Conservation (phyloP, 2,329 filamentous ascomycete genomes). For the Rhynchosporium agropyri region DNA sequence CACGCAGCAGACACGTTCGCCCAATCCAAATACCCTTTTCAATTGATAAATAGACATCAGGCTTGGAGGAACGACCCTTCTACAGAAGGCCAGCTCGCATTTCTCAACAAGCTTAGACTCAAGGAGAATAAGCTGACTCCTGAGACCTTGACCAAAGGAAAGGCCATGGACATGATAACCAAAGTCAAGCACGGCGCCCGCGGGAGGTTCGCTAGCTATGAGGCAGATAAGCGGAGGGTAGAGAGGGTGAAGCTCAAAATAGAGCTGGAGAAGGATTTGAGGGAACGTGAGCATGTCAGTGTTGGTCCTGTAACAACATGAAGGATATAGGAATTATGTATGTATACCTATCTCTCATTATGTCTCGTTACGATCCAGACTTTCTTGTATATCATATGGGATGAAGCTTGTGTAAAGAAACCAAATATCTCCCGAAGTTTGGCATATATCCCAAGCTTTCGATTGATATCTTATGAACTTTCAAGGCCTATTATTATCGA, state of each 20-base stretch:
- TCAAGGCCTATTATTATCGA: no score
- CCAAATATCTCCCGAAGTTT: not conserved
- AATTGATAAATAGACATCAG: conserved; percentile 67
- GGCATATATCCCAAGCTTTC: not conserved
- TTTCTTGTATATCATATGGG: conserved; percentile 6
- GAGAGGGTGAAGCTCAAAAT: conserved; percentile 45
- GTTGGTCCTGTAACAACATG: conserved; percentile 54
- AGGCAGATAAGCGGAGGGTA: conserved; percentile 55
- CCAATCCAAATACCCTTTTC: conserved; percentile 62
- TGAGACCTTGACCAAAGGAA: conserved; percentile 72
- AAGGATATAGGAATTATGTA: conserved; percentile 19
- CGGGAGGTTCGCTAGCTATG: conserved; percentile 59
- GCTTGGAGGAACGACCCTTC: conserved; percentile 72
- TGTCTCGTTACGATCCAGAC: conserved; percentile 24
- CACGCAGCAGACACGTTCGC: conserved; percentile 86
- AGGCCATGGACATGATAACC: conserved; percentile 87
- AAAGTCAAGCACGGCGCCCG: conserved; percentile 83
- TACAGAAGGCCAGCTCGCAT: conserved; percentile 64
- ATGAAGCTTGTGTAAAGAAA: no score
- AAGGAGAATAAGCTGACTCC: conserved; percentile 56
- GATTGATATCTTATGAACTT: not conserved
- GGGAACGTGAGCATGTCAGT: conserved; percentile 53
- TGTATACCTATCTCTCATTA: conserved; percentile 15
- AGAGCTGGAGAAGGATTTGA: conserved; percentile 47
- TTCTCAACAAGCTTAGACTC: conserved; percentile 67